Conservation (phyloP, 2,329 filamentous ascomycete genomes). For the Alternaria viburni region DNA sequence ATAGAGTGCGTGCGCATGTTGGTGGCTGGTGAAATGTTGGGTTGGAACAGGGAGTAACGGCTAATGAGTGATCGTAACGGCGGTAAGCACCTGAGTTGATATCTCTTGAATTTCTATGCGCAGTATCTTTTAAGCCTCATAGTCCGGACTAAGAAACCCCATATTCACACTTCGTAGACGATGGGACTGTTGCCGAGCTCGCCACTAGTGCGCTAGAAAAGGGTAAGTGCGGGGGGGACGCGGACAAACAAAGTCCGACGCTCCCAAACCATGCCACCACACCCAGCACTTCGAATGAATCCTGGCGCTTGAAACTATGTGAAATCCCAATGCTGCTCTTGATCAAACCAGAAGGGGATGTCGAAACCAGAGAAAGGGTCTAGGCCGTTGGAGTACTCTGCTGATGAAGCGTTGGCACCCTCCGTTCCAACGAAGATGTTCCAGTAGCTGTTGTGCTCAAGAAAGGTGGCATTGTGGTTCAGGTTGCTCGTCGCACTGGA, state of each 20-base stretch:
- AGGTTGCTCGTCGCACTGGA: background rate
- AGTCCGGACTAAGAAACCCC: background rate
- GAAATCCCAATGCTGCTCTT: conserved; percentile 41
- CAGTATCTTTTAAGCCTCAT: background rate
- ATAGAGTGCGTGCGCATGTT: conserved; percentile 35
- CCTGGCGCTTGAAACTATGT: conserved; percentile 12
- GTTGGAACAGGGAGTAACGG: background rate
- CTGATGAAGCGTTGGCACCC: background rate
- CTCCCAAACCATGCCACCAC: conserved; percentile 18
- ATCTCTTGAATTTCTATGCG: background rate
- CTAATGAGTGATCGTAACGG: background rate
- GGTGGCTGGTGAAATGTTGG: conserved; percentile 28
- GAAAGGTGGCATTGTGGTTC: background rate
- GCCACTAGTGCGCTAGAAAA: conserved; percentile 1
- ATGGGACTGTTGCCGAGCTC: background rate
- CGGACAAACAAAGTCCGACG: conserved; percentile 22
- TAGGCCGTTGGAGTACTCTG: conserved; percentile 12
- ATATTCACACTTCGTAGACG: background rate
- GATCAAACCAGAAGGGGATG: conserved; percentile 46
- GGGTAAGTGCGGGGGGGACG: conserved; percentile 17
- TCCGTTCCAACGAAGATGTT: conserved; percentile 12
- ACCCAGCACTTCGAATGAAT: background rate
- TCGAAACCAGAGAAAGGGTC: conserved; percentile 45
- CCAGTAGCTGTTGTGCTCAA: conserved; percentile 9
- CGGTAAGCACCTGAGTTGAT: background rate